Base-by-base conservation (phyloP, 768 basidiomycete genomes). In the Boletus vinaceobasis region DNA sequence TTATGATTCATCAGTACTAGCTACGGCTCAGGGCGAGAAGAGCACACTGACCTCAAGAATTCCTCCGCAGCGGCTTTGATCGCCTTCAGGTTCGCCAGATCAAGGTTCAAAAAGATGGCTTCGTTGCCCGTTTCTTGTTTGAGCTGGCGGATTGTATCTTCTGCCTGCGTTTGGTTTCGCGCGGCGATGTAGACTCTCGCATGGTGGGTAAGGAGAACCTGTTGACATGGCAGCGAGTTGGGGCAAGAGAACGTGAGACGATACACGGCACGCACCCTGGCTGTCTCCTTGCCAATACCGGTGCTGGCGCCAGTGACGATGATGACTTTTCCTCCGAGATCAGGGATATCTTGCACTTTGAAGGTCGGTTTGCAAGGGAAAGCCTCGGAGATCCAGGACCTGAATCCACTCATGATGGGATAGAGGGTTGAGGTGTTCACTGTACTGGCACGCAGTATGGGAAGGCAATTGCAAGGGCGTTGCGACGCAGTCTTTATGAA, bases 151-250 rank as follows among this genome's bases (percentile, higher is more conserved):
- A 75, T 68, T 27, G 73, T 67, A 1, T 65, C 64, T 15, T 65
- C 55, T 1, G 69, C 60, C 35, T 67, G 67, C 3, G 33, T 27
- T 26, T 56, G 49, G 43, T 60, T 65, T 11, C 74, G 63, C 4
- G 66, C 59, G 13, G 70, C 71, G 8, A 77, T 50, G 59, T 77
- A 76, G 23, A 77, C 75, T 14, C 59, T 71, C 0, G 74, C 72
- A 10, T 67, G 59, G n/a, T 66, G 63, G 9, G 50, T 15, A n/a
- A 75, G 64, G 35, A 73, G 61, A 33, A 51, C 62, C 64, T 65
- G 27, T 27, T 33, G 36, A 21, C 11, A 17, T 0, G 2, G 39
- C 17, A 11, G 19, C 17, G 23, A 23, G 19, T 9, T 9, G 23
- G 10, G 4, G 13, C 15, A 10, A 35, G 17, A 14, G 11, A 35